Evolutionary conservation across 805 yeast species (phyloP).

Genomic region (Blastobotrys terrestris): DNA sequence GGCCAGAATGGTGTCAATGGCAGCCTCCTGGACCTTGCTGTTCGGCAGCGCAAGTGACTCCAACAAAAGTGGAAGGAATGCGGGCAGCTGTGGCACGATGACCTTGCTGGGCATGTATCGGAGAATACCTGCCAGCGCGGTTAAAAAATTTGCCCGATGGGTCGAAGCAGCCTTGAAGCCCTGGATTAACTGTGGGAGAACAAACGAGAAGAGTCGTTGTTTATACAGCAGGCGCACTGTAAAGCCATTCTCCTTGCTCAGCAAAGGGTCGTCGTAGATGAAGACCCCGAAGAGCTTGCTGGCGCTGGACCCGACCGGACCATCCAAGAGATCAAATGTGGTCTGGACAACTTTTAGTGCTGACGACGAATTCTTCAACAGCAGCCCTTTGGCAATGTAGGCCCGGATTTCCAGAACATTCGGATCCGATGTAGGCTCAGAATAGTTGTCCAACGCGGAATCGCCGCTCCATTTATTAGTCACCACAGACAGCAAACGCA

Average conservation of each 20-base stretch:
- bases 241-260: constrained; percentile 48
- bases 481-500: constrained; percentile 49
- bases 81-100: constrained; percentile 55
- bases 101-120: constrained; percentile 58
- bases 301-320: constrained; percentile 34
- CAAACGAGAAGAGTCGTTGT: constrained; percentile 64
- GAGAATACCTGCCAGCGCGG: constrained; percentile 61
- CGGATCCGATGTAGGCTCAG: not conserved
- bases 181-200: constrained; percentile 50
- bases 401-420: constrained; percentile 36
- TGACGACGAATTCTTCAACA: constrained; percentile 47
- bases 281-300: constrained; percentile 59
- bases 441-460: not conserved
- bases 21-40: constrained; percentile 49
- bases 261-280: constrained; percentile 59
- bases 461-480: constrained; percentile 50
- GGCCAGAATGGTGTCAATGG: constrained; percentile 52
- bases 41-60: constrained; percentile 50
- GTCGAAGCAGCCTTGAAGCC: constrained; percentile 34
- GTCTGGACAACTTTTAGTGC: constrained; percentile 20
- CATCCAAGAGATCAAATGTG: constrained; percentile 28
- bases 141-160: constrained; percentile 47
- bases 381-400: constrained; percentile 70
- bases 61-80: constrained; percentile 64
- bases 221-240: constrained; percentile 66